Evolutionary conservation across 805 yeast species (phyloP).

Genomic region (Candida insectorum): DNA sequence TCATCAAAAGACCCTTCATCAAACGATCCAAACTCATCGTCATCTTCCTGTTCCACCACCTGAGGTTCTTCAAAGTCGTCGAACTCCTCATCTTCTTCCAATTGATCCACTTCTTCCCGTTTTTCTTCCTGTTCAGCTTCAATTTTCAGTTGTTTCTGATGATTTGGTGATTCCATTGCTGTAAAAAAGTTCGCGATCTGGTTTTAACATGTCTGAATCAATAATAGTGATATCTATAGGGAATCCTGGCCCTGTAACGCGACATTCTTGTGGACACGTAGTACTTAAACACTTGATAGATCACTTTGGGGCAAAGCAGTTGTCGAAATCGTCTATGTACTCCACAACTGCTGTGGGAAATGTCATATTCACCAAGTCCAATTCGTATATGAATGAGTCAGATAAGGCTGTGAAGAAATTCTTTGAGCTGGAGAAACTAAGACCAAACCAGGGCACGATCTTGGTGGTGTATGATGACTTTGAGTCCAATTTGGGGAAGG

Average conservation of each 20-base stretch:
- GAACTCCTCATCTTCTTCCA: constrained; percentile 6
- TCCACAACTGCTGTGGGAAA: constrained; percentile 21
- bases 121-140: no score
- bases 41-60: constrained; percentile 20
- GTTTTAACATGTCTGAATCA: no score
- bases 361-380: constrained; percentile 32
- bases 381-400: constrained; percentile 40
- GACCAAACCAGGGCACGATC: constrained; percentile 12
- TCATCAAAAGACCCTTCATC: constrained; percentile 32
- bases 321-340: constrained; percentile 26
- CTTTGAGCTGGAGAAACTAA: constrained; percentile 15
- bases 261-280: constrained; percentile 42
- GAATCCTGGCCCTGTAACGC: constrained; percentile 36
- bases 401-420: constrained; percentile 25
- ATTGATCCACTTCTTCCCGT: no score
- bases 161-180: no score
- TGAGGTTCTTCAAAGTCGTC: constrained; percentile 9
- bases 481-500: constrained; percentile 28
- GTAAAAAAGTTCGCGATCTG: no score
- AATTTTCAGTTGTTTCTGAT: no score
- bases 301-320: constrained; percentile 25
- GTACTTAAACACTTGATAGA: constrained; percentile 24
- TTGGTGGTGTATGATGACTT: constrained; percentile 37
- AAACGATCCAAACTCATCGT: constrained; percentile 38
- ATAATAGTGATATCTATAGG: constrained; percentile 28